Conservation (phyloP, 495 filamentous ascomycete genomes). For the Penicillium nucicola region DNA sequence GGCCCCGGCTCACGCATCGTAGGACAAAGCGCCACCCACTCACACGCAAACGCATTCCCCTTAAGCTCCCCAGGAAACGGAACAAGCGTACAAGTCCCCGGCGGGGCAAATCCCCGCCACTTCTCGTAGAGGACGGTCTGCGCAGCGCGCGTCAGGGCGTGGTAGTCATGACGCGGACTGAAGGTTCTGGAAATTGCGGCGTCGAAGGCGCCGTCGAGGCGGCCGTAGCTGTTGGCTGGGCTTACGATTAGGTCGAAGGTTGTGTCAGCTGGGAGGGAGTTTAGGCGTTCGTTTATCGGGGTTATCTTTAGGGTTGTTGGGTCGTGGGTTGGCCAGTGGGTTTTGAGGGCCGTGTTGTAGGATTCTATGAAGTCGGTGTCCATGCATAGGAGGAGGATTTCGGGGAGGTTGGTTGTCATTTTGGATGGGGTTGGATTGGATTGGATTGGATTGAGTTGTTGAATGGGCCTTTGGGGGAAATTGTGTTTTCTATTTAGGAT, state of each 20-base stretch:
- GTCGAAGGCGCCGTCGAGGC: conserved; percentile 52
- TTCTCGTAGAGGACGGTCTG: conserved; percentile 42
- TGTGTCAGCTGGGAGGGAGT: conserved; percentile 18
- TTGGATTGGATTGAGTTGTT: not conserved
- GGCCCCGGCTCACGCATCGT: conserved; percentile 44
- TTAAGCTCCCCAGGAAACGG: conserved; percentile 30
- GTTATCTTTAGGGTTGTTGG: conserved; percentile 24
- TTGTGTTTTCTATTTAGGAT: not conserved
- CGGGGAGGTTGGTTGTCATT: conserved; percentile 34
- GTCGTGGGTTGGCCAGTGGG: conserved; percentile 16
- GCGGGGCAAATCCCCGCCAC: conserved; percentile 47
- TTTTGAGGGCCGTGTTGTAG: conserved; percentile 22
- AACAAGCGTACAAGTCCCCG: conserved; percentile 46
- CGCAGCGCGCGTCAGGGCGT: conserved; percentile 39
- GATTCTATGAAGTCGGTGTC: conserved; percentile 25
- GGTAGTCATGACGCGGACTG: conserved; percentile 41
- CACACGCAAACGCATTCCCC: conserved; percentile 33
- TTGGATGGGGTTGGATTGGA: too few relatives aligned
- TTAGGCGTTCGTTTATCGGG: conserved; percentile 34
- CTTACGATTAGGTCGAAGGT: conserved; percentile 49
- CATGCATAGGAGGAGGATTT: conserved; percentile 39
- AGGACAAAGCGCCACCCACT: conserved; percentile 48
- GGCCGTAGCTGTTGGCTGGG: conserved; percentile 51
- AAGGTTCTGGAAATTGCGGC: conserved; percentile 49
- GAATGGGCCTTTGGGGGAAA: not conserved